Conservation (phyloP, 2,329 filamentous ascomycete species). For the Lachnellula cervina region DNA sequence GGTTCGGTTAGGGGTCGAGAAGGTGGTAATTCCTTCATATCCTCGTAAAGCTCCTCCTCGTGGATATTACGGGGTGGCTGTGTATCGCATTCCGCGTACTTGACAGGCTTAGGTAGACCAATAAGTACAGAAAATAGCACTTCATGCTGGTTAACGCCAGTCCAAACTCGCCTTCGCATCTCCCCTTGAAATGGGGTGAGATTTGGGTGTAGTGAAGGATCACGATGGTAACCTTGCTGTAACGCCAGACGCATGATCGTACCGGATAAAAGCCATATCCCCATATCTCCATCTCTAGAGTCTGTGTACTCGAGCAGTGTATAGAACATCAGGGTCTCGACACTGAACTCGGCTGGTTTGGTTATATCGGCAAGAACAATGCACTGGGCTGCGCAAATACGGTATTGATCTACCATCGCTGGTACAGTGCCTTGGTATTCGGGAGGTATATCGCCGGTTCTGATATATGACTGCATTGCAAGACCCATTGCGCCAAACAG, state of each 20-base stretch:
- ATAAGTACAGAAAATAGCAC: constrained; percentile 62
- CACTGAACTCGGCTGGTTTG: constrained; percentile 41
- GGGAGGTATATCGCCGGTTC: constrained; percentile 43
- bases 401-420: constrained; percentile 44
- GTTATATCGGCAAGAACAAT: constrained; percentile 46
- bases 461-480: constrained; percentile 39
- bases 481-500: constrained; percentile 33
- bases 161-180: constrained; percentile 60
- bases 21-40: constrained; percentile 50
- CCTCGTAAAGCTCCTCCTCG: constrained; percentile 60
- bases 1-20: constrained; percentile 52
- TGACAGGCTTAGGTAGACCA: constrained; percentile 61
- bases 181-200: constrained; percentile 50
- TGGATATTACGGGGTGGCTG: constrained; percentile 57
- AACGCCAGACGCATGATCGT: constrained; percentile 50
- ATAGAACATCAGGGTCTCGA: constrained; percentile 47
- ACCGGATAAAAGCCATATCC: constrained; percentile 48
- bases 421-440: constrained; percentile 40
- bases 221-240: constrained; percentile 56
- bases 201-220: constrained; percentile 46
- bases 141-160: constrained; percentile 53
- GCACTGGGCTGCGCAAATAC: constrained; percentile 47
- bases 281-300: constrained; percentile 49
- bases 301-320: constrained; percentile 36
- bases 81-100: constrained; percentile 59